These are phyloP conservation scores for Lophiotrema nucula DNA, from an alignment of 495 filamentous ascomycete genomes.

Conservation along the genomic window DNA sequence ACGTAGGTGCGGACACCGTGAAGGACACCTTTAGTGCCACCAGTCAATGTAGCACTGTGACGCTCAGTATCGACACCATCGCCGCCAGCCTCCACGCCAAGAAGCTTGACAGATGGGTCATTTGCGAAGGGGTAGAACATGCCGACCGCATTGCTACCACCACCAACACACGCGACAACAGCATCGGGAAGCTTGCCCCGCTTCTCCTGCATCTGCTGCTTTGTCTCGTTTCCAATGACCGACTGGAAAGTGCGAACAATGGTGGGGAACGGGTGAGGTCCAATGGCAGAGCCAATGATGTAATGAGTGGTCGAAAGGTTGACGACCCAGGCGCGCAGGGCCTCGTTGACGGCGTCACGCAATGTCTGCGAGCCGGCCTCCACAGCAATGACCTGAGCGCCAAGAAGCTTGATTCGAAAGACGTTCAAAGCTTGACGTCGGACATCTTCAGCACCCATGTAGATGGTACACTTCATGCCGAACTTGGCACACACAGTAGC, in stretches of 20 bases:
- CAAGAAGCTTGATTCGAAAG: conserved; percentile 94
- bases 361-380: conserved; percentile 82
- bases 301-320: conserved; percentile 88
- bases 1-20: conserved; percentile 96
- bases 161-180: conserved; percentile 93
- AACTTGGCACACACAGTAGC: conserved; percentile 97
- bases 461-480: conserved; percentile 91
- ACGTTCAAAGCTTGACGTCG: conserved; percentile 91
- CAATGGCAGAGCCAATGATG: conserved; percentile 93
- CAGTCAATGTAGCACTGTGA: conserved; percentile 87
- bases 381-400: conserved; percentile 81
- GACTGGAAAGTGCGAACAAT: conserved; percentile 95
- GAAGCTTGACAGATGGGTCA: conserved; percentile 77
- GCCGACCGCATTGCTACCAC: conserved; percentile 84
- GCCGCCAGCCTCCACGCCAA: conserved; percentile 95
- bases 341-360: conserved; percentile 95
- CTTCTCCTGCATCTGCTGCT: conserved; percentile 76
- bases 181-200: conserved; percentile 89
- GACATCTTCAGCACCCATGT: conserved; percentile 95
- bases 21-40: conserved; percentile 85
- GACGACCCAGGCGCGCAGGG: conserved; percentile 84
- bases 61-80: conserved; percentile 84
- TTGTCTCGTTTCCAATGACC: conserved; percentile 90
- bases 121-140: conserved; percentile 96
- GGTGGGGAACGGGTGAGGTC: conserved; percentile 91